Conservation (phyloP, 1,284 basidiomycete species). For the Flammula alnicola region DNA sequence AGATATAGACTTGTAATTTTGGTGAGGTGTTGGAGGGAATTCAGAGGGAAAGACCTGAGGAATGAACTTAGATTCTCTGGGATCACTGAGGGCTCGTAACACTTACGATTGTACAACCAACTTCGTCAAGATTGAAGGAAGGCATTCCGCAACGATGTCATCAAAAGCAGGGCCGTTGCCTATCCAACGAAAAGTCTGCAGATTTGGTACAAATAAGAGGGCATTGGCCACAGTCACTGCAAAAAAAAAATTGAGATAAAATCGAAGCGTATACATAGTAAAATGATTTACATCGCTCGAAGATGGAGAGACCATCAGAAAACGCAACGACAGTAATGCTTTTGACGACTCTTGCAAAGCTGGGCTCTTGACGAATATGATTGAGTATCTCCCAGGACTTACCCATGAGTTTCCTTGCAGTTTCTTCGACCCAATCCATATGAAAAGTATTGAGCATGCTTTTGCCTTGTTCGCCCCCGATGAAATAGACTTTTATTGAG, state of each 20-base stretch:
- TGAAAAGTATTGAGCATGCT: conserved; percentile 31
- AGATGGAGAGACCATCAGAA: conserved; percentile 35
- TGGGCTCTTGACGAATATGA: conserved; percentile 33
- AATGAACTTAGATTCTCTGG: conserved; percentile 6
- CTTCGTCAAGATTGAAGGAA: conserved; percentile 27
- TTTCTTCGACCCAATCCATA: conserved; percentile 29
- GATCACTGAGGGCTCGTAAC: not conserved
- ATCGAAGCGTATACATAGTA: not conserved
- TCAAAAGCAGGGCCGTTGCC: conserved; percentile 34
- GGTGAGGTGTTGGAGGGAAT: conserved; percentile 25
- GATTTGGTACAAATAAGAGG: conserved; percentile 31
- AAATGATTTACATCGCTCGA: conserved; percentile 35
- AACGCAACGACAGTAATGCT: conserved; percentile 38
- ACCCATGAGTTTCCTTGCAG: conserved; percentile 31
- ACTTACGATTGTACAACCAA: conserved; percentile 33
- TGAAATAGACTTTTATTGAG: conserved; percentile 35
- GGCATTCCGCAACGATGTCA: conserved; percentile 27
- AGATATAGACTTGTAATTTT: conserved; percentile 26
- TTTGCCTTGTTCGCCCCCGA: conserved; percentile 25
- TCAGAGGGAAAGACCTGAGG: conserved; percentile 25
- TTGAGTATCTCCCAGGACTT: conserved; percentile 42
- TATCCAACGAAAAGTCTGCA: conserved; percentile 41
- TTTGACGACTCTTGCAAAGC: conserved; percentile 37
- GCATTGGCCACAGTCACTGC: conserved; percentile 38
- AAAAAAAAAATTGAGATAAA: not conserved